Percentiles rank a stretch among this genome's conserved stretches.
phyloP scores from a whole-genome alignment of 345 rosid genomes.

The Syzygium jambos region DNA sequence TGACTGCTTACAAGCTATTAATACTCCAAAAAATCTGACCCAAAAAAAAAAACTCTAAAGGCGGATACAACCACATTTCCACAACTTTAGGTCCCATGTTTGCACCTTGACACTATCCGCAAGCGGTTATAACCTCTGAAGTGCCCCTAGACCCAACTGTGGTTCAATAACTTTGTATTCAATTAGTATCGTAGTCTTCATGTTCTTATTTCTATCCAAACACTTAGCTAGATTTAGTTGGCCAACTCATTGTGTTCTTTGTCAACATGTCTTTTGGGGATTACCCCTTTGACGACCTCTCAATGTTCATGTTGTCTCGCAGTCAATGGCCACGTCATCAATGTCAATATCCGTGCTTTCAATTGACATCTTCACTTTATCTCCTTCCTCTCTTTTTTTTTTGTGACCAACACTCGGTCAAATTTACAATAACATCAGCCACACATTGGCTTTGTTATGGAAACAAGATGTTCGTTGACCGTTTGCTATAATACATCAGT shows the following conservation, averaged over 20 bases:
- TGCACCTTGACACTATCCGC: not conserved
- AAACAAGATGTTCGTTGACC: not conserved
- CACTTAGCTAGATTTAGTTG: no score
- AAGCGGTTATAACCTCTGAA: rapidly evolving
- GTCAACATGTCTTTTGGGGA: no score
- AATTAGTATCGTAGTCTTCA: rapidly evolving
- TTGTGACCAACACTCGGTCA: not conserved
- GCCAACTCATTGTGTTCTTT: no score
- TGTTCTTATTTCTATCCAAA: not conserved
- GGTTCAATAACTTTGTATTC: not conserved
- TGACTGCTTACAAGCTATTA: not conserved
- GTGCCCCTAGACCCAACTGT: rapidly evolving
- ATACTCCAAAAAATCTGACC: not conserved
- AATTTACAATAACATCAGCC: not conserved
- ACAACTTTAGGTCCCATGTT: rapidly evolving
- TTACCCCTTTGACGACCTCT: no score
- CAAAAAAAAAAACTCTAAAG: not conserved
- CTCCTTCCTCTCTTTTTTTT: no score
- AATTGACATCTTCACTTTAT: no score
- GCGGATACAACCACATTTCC: not conserved
- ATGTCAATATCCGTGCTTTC: no score
- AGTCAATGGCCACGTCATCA: no score
- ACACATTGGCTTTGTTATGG: rapidly evolving
- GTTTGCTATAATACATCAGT: rapidly evolving
- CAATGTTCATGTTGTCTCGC: no score